Base-by-base conservation (phyloP, 371 early-diverging fungal species). In the Catenaria anguillulae region DNA sequence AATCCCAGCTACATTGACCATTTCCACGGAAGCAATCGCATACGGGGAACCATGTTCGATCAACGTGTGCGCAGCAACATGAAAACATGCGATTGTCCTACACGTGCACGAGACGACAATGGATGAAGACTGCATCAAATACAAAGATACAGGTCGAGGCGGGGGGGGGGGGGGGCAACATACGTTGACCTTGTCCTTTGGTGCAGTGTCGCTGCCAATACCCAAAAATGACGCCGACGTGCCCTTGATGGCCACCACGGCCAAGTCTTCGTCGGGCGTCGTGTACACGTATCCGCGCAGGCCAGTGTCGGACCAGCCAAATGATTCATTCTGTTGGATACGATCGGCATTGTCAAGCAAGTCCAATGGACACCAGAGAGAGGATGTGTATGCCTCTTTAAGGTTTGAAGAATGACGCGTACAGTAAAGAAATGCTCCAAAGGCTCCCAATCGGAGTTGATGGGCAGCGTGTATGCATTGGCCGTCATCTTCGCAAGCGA, bases 51-150 rank as follows among this genome's bases (percentile, higher is more conserved):
- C 95, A 94, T 3, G 81, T 78, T 50, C 81, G 72, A 67, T 88
- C 92, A 6, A 89, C 87, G 55, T 84, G 80, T n/a, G 88, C 97
- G 74, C 96, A 95, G 75, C 98, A 97, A 74, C 98, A 97, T 2
- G 92, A 92, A 69, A 95, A 97, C 65, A 97, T 74, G 62, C 89
- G 74, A 70, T 96, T 96, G 70, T 94, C 94, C 83, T 84, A 71
- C 33, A 59, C 17, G 42, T n/a, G n/a, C n/a, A 3, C 12, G 40
- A 12, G 42, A 33, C 52, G 35, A 55, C 24, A 31, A 23, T 34
- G n/a, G 65, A 23, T 0, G 45, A 56, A 56, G n/a, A n/a, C n/a
- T n/a, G n/a, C 62, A 26, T 24, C n/a, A 23, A 43, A 33, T 37
- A 34, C 33, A 8, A n/a, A 56, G 42, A 5, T 5, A 45, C 24